Base-by-base conservation (phyloP, 441 rosid species). In the Eutrema salsugineum region DNA sequence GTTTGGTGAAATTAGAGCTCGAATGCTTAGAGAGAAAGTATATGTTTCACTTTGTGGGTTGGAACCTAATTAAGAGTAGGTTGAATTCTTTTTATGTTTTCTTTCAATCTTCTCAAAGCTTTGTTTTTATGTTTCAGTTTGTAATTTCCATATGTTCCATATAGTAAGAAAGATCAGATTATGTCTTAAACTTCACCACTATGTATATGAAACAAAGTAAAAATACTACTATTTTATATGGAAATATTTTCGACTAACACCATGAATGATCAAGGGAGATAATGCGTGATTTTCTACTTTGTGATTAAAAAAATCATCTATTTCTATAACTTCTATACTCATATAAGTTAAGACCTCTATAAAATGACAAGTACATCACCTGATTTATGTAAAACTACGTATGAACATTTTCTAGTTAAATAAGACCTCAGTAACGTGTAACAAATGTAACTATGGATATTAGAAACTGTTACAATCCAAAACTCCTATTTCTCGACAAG, bases 1-100 rank as follows among this genome's bases (percentile, higher is more conserved):
- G 69, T 76, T 76, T 76, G 79, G 66, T 76, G 75, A 70, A 35
- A 20, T 19, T 15, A 11, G 7, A 28, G 43, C 47, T 47, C 9
- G 51, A 54, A 67, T 67, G 73, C 78, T 75, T 75, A 68, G 53
- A 68, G 64, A 8, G 68, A 53, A 75, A 75, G 79, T 68, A 36
- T 75, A 24, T 75, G 70, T 75, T 62, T 61, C 73, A 30, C 51
- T 46, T 68, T 38, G 75, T 68, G 69, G 69, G 70, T 75, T 75
- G 68, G 50, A 75, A 35, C 73, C 73, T 61, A 24, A 24, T 24
- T 3, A 40, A 42, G 36, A 1, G 74, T 68, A 68, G 79, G 74
- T 75, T 75, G 70, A 40, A 15, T 68, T 71, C 75, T 58, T 56
- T 16, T 6, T 35, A 7, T 68, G 36, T 59, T 58, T 57, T 69